phyloP scores from a whole-genome alignment of 2,329 filamentous ascomycete species.

The Exserohilum rostratum region DNA sequence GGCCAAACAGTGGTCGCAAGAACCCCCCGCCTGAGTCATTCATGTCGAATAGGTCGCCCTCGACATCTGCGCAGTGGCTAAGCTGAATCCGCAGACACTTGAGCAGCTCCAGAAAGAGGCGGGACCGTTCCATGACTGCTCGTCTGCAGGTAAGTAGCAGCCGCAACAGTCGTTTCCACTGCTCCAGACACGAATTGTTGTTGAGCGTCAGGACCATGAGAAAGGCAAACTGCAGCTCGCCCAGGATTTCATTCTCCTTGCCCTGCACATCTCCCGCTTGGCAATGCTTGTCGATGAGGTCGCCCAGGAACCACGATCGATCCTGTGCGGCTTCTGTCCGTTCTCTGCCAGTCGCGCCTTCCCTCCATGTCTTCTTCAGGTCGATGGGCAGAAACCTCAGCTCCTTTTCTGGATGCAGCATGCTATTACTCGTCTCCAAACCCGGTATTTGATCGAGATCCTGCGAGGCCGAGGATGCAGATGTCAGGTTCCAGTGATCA shows the following conservation, averaged over 20 bases:
- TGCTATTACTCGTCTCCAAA: constrained; percentile 47
- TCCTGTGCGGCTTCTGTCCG: constrained; percentile 68
- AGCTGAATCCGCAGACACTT: constrained; percentile 60
- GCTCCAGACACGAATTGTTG: constrained; percentile 69
- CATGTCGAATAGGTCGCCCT: constrained; percentile 67
- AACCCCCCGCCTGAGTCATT: constrained; percentile 59
- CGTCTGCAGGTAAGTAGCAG: constrained; percentile 63
- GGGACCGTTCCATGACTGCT: constrained; percentile 57
- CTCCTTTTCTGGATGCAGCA: constrained; percentile 44
- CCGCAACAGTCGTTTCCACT: constrained; percentile 66
- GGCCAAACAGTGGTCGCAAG: constrained; percentile 58
- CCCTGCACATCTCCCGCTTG: constrained; percentile 32
- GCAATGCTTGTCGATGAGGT: constrained; percentile 56
- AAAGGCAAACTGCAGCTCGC: constrained; percentile 68
- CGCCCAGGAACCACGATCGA: constrained; percentile 65
- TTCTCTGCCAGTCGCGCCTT: constrained; percentile 65
- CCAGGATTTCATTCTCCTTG: constrained; percentile 52
- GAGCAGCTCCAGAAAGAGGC: constrained; percentile 60
- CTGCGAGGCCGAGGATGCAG: constrained; percentile 61
- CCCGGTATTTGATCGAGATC: constrained; percentile 67
- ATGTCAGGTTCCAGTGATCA: constrained; percentile 62
- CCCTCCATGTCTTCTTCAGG: constrained; percentile 66
- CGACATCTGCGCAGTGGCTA: constrained; percentile 62
- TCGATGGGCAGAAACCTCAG: constrained; percentile 65
- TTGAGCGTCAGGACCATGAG: constrained; percentile 67